Evolutionary conservation across 176 grass and related monocot genomes (phyloP), one percentile per base, ranked within the genome.

Genomic region (Oryza officinalis): DNA sequence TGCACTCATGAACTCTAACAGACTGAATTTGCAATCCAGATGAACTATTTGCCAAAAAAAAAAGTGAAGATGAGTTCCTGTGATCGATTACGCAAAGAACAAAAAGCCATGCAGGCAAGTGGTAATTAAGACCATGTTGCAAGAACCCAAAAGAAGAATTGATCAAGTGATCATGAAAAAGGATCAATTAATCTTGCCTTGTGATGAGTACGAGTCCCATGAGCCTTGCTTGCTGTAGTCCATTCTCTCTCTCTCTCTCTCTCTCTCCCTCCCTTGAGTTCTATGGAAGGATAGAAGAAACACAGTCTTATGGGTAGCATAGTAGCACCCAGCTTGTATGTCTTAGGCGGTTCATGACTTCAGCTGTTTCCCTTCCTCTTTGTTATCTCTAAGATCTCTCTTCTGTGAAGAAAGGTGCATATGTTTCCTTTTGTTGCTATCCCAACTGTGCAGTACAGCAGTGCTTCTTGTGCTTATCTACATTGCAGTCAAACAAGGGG

Each of bases 161-260:
- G 47, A 23, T 7, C 0, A 30, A 74, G 65, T 64, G 31, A 7
- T 30, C 13, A 47, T 47, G 5, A 4, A 35, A 38, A 31, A 66
- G 25, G 43, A 78, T n/a, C 13, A 14, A 71, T n/a, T 20, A 14
- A 71, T 33, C 86, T 84, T 88, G 35, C 87, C 87, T 80, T 79
- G 75, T 14, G 67, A 18, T 6, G 75, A 45, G 33, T 74, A 88
- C 5, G 80, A 38, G 33, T 43, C 80, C 45, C 27, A 73, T 2
- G 80, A 67, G 6, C 74, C 67, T 78, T 83, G 32, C 80, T 57
- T 83, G 80, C 44, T 67, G 75, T 78, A 67, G 32, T 80, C 61
- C 76, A 45, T 68, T 64, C 9, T 54, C 41, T 64, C 9, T 54
- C 57, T 64, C 8, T 54, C 57, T 63, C 8, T 54, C 57, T 5